Evolutionary conservation across 73 alveolate species (phyloP).

Genomic region (Uronychia setigera): DNA sequence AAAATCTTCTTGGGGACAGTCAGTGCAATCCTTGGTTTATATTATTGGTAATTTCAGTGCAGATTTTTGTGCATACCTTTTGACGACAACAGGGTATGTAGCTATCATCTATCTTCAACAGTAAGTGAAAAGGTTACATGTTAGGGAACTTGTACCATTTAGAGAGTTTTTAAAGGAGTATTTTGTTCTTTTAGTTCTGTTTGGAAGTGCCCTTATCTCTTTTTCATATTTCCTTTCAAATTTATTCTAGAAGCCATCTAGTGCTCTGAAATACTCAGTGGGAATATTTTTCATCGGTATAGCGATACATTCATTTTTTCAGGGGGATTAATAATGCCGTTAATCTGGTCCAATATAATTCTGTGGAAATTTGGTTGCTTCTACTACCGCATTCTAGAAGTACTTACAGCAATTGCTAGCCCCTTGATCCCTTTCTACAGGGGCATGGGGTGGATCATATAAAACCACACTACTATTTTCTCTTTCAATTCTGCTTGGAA

Average conservation of each 20-base stretch:
- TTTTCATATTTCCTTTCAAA: neutral
- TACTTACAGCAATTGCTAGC: neutral
- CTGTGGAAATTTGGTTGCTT: neutral
- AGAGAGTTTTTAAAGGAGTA: neutral
- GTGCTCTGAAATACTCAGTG: neutral
- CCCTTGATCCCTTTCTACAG: neutral
- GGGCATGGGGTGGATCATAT: neutral
- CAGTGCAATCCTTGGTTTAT: neutral
- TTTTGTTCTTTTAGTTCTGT: neutral
- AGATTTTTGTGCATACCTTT: neutral
- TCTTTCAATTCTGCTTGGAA: neutral
- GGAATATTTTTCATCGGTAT: neutral
- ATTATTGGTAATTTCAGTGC: neutral
- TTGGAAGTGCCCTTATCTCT: neutral
- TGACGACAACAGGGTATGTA: neutral
- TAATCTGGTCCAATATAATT: neutral
- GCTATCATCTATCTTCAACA: neutral
- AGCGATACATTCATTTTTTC: neutral
- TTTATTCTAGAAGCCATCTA: neutral
- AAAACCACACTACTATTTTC: neutral
- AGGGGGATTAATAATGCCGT: neutral
- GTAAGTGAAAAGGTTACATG: neutral
- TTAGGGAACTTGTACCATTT: neutral
- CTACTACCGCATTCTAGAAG: neutral
- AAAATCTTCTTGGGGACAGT: neutral